Evolutionary conservation across 2,329 filamentous ascomycete species (phyloP).

Genomic region (Aspergillus neotritici): DNA sequence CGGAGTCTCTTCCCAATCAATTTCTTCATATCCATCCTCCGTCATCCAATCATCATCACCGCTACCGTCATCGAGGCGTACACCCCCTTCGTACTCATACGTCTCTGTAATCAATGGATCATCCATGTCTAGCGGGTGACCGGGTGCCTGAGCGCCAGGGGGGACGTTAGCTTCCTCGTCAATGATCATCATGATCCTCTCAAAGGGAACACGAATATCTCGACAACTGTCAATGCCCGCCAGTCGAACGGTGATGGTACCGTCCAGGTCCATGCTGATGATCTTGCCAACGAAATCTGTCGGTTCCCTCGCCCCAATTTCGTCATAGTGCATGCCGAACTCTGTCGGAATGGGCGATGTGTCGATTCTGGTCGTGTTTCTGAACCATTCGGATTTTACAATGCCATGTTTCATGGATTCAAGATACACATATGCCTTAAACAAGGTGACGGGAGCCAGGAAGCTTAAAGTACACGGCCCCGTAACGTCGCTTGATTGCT

Average conservation of each 20-base stretch:
- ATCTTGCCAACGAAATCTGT: conserved; percentile 54
- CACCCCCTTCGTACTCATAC: conserved; percentile 25
- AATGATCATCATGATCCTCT: conserved; percentile 45
- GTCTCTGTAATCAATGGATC: conserved; percentile 20
- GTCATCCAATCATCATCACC: conserved; percentile 39
- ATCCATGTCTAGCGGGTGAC: background rate
- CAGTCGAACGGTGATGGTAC: conserved; percentile 50
- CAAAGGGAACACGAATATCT: conserved; percentile 47
- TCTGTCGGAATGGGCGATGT: conserved; percentile 11
- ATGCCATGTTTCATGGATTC: conserved; percentile 14
- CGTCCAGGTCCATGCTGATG: conserved; percentile 50
- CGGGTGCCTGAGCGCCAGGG: background rate
- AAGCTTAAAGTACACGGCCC: conserved; percentile 14
- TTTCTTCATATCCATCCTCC: conserved; percentile 34
- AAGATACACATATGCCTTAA: conserved; percentile 11
- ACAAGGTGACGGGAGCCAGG: conserved; percentile 10
- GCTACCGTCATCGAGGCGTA: conserved; percentile 38
- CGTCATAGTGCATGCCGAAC: conserved; percentile 15
- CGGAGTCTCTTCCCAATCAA: conserved; percentile 5
- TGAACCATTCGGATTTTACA: conserved; percentile 17
- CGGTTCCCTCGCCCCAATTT: conserved; percentile 2
- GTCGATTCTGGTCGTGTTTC: conserved; percentile 13
- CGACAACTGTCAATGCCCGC: conserved; percentile 45
- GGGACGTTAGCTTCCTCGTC: conserved; percentile 21
- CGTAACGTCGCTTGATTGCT: background rate